A percentile compares a stretch with the other conserved stretches of the same genome.
Conservation (phyloP, 2,329 filamentous ascomycete genomes). For the Zalaria sp. region DNA sequence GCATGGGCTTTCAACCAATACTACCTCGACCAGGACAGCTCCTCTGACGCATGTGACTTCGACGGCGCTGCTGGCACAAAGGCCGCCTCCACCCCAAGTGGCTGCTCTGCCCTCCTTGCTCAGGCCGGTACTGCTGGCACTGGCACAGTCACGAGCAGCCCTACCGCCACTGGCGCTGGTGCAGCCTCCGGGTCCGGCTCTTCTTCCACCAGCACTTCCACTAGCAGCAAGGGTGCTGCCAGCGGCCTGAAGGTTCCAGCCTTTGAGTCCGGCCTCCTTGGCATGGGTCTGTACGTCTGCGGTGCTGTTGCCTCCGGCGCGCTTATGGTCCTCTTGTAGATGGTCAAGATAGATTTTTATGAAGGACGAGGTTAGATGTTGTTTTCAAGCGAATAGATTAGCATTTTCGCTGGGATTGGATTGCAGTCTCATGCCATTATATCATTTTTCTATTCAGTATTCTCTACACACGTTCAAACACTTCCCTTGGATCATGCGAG, state of each 20-base stretch:
- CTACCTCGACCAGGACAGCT: slow-evolving; percentile 43
- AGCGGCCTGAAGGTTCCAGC: slow-evolving; percentile 28
- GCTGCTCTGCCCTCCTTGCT: slow-evolving; percentile 45
- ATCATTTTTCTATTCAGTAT: too few species aligned
- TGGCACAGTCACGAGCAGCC: slow-evolving; percentile 37
- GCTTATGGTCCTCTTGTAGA: slow-evolving; percentile 33
- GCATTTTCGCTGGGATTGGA: not conserved
- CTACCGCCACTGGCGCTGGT: slow-evolving; percentile 25
- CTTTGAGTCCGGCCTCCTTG: slow-evolving; percentile 30
- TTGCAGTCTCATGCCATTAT: too few species aligned
- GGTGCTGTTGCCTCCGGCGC: slow-evolving; percentile 37
- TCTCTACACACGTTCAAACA: too few species aligned
- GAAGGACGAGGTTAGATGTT: not conserved
- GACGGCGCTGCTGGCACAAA: slow-evolving; percentile 48
- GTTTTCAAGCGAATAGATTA: not conserved
- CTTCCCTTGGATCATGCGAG: too few species aligned
- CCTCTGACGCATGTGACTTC: slow-evolving; percentile 53
- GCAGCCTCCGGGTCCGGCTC: slow-evolving; percentile 13
- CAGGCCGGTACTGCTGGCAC: slow-evolving; percentile 49
- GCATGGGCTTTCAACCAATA: slow-evolving; percentile 62
- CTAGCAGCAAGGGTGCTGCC: slow-evolving; percentile 20
- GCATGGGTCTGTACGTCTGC: slow-evolving; percentile 35
- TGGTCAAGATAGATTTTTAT: not conserved
- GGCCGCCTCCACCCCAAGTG: slow-evolving; percentile 29
- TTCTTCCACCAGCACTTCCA: slow-evolving; percentile 10